Evolutionary conservation across 1,284 basidiomycete species (phyloP).

Genomic region (Heliocybe sulcata): DNA sequence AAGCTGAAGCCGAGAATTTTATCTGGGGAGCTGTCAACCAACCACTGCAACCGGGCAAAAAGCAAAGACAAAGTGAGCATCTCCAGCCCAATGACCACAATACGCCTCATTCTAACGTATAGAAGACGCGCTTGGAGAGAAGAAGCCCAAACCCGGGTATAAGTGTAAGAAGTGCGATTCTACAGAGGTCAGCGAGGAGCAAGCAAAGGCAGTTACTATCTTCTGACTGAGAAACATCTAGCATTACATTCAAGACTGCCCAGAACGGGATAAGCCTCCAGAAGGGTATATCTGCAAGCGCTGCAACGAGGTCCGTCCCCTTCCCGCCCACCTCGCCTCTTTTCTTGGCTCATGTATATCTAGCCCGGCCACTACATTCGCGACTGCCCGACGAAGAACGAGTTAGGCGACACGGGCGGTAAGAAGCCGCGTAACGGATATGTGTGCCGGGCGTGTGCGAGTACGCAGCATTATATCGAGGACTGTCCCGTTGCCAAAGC

Average conservation of each 20-base stretch:
- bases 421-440: conserved; percentile 78
- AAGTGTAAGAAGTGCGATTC: conserved; percentile 74
- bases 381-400: conserved; percentile 77
- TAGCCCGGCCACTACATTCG: conserved; percentile 79
- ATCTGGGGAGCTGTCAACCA: conserved; percentile 59
- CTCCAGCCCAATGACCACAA: not conserved
- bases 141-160: conserved; percentile 58
- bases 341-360: not conserved
- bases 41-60: conserved; percentile 50
- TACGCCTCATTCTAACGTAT: not conserved
- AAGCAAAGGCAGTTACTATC: too few relatives aligned
- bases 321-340: not conserved
- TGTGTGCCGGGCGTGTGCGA: conserved; percentile 83
- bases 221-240: conserved; percentile 22
- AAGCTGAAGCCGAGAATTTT: conserved; percentile 48
- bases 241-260: conserved; percentile 76
- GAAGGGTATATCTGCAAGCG: conserved; percentile 84
- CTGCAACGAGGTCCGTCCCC: conserved; percentile 49
- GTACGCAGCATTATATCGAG: conserved; percentile 75
- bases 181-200: too few relatives aligned
- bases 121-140: not conserved
- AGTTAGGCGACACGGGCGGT: conserved; percentile 70
- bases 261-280: conserved; percentile 66
- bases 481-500: conserved; percentile 75
- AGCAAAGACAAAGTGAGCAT: conserved; percentile 41